Percentiles rank a stretch among this genome's conserved stretches.
Conservation (phyloP, 192 early-diverging fungal genomes). For the Podila clonocystis region DNA sequence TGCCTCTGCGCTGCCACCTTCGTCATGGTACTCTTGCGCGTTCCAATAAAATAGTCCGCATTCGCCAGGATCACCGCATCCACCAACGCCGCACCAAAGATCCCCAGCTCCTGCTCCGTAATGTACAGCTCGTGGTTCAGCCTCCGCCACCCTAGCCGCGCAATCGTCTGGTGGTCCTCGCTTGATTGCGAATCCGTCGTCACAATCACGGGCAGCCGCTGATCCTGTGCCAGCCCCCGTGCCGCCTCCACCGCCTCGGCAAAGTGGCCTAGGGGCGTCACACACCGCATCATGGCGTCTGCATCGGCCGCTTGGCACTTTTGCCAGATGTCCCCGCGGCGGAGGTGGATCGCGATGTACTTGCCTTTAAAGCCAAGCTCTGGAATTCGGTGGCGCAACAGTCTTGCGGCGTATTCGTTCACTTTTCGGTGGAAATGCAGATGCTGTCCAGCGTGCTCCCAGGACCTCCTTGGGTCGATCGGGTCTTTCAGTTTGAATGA, state of each 20-base stretch:
- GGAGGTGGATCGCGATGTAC: conserved; percentile 16
- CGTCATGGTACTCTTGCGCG: conserved; percentile 6
- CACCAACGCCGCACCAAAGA: conserved; percentile 12
- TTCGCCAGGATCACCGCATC: conserved; percentile 16
- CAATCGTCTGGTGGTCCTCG: conserved; percentile 6
- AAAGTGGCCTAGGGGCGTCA: conserved; percentile 7
- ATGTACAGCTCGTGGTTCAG: conserved; percentile 5
- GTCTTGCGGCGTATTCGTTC: conserved; percentile 5
- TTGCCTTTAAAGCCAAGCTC: neutral
- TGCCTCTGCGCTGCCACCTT: conserved; percentile 10
- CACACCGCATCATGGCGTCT: neutral
- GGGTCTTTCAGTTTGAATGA: conserved; percentile 17
- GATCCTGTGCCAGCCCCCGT: neutral
- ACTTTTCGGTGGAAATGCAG: conserved; percentile 14
- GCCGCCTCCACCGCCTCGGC: neutral
- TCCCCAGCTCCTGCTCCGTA: neutral
- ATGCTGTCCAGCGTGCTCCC: conserved; percentile 3
- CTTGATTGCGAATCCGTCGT: conserved; percentile 1
- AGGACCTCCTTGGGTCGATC: neutral
- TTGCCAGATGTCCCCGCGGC: conserved; percentile 18
- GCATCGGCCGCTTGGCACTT: neutral
- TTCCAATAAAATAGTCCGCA: conserved; percentile 12
- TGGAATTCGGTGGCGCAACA: neutral
- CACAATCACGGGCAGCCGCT: conserved; percentile 16
- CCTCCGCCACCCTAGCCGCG: neutral